These are phyloP conservation scores for Fraxinus baroniana DNA, from an alignment of 305 asterid species.

Conservation along the genomic window DNA sequence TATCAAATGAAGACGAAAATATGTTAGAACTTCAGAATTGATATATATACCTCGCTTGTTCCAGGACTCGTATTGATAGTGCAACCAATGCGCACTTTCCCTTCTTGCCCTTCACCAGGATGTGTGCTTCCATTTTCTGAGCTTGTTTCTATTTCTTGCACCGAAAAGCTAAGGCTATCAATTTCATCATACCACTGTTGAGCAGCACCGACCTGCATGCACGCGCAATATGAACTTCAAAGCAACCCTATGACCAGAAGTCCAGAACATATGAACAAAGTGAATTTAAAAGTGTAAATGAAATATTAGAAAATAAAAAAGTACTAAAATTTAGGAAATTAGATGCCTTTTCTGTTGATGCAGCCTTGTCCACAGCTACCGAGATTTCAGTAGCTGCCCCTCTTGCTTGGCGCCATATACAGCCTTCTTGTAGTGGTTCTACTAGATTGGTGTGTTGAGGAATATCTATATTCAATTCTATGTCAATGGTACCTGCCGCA, in stretches of 20 bases:
- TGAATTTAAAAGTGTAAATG: neutral
- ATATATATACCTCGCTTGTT: slow-evolving; percentile 71
- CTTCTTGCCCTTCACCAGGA: slow-evolving; percentile 38
- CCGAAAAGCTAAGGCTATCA: slow-evolving; percentile 48
- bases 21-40: neutral
- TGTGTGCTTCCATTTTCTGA: slow-evolving; percentile 31
- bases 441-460: slow-evolving; percentile 63
- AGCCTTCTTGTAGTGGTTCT: slow-evolving; percentile 67
- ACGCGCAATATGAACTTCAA: slow-evolving; percentile 18
- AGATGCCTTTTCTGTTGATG: slow-evolving; percentile 56
- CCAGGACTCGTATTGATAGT: slow-evolving; percentile 82
- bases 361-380: slow-evolving; percentile 42
- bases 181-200: slow-evolving; percentile 81
- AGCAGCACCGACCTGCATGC: slow-evolving; percentile 64
- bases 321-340: slow-evolving; percentile 10
- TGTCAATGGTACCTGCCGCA: slow-evolving; percentile 65
- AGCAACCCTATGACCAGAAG: slow-evolving; percentile 19
- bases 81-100: slow-evolving; percentile 55
- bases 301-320: slow-evolving; percentile 10
- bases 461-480: slow-evolving; percentile 51
- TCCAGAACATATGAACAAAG: neutral
- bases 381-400: slow-evolving; percentile 78
- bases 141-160: slow-evolving; percentile 37
- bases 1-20: neutral
- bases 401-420: slow-evolving; percentile 82